Conservation (phyloP, 2,329 filamentous ascomycete species). For the Dryadomyces quercus-mongolicae region DNA sequence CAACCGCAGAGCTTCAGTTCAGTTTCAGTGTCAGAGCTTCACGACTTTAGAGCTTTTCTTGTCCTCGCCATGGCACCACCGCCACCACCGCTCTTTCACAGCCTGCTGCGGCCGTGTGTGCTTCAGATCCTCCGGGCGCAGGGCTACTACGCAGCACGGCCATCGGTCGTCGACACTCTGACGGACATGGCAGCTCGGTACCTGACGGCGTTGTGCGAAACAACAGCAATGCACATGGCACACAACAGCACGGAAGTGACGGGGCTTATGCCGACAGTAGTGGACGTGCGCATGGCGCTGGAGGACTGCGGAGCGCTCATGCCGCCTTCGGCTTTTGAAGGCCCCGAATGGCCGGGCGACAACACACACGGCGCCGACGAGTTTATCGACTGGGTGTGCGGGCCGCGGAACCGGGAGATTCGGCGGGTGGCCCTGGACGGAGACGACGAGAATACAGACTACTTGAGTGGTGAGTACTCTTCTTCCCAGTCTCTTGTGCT, state of each 20-base stretch:
- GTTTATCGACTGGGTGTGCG: conserved; percentile 69
- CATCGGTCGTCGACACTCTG: conserved; percentile 75
- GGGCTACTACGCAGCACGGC: conserved; percentile 74
- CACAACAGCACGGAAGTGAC: conserved; percentile 56
- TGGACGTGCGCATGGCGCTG: conserved; percentile 76
- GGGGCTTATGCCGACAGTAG: conserved; percentile 50
- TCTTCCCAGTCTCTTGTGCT: not conserved
- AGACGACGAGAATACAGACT: conserved; percentile 54
- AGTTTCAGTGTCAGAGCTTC: too few relatives aligned
- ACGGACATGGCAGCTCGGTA: conserved; percentile 79
- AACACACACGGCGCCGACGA: conserved; percentile 66
- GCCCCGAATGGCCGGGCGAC: conserved; percentile 57
- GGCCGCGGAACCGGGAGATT: conserved; percentile 66
- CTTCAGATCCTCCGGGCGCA: conserved; percentile 86
- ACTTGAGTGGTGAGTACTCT: conserved; percentile 44
- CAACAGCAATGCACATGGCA: conserved; percentile 58
- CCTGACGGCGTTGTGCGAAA: conserved; percentile 59
- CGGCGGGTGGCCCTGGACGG: conserved; percentile 66
- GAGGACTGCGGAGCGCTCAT: conserved; percentile 66
- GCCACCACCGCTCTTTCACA: conserved; percentile 46
- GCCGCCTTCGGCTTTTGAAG: conserved; percentile 52
- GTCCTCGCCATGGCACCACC: conserved; percentile 25
- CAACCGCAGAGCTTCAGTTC: too few relatives aligned
- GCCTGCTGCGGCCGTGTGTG: conserved; percentile 73
- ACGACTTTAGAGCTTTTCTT: not conserved